Evolutionary conservation across 2,329 filamentous ascomycete genomes (phyloP).

Genomic region (Colletotrichum sp.): DNA sequence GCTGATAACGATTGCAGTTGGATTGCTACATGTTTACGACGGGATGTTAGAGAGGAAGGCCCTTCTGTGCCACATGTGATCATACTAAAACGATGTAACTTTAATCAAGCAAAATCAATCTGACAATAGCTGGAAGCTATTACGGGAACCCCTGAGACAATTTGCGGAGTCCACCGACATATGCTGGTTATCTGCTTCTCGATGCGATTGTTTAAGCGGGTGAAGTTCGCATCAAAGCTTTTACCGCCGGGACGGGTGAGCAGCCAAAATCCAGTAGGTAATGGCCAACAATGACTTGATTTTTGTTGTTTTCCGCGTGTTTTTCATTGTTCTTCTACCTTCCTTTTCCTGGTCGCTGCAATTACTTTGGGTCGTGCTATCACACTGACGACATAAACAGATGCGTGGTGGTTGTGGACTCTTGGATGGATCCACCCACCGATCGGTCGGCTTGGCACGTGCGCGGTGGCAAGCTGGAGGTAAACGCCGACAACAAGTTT

Average conservation of each 20-base stretch:
- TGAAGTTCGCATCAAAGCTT: not conserved
- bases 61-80: not conserved
- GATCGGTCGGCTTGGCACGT: not conserved
- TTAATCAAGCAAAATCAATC: fast-evolving
- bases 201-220: not conserved
- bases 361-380: not conserved
- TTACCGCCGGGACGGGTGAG: not conserved
- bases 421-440: not conserved
- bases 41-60: not conserved
- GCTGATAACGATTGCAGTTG: not conserved
- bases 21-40: not conserved
- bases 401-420: not conserved
- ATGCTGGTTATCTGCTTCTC: fast-evolving
- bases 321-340: not conserved
- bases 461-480: not conserved
- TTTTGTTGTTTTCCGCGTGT: not conserved
- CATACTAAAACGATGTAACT: not conserved
- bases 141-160: fast-evolving
- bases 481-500: not conserved
- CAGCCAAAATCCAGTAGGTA: fast-evolving
- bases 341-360: not conserved
- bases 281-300: not conserved
- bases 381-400: not conserved
- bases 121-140: not conserved
- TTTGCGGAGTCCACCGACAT: fast-evolving